Conservation (phyloP, 805 yeast genomes). For the Danielia oregonensis region DNA sequence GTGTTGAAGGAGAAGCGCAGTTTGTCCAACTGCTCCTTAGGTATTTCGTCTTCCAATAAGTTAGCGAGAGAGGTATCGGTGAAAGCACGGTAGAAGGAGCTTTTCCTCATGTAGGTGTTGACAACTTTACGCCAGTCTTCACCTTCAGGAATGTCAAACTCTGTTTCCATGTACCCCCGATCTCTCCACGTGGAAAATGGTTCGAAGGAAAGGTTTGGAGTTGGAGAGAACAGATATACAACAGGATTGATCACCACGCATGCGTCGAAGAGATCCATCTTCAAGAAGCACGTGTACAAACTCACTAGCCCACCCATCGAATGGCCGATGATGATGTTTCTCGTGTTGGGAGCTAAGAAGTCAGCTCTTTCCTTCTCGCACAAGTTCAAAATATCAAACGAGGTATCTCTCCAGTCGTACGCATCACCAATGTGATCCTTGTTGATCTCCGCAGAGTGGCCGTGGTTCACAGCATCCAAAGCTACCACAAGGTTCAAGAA, state of each 20-base stretch:
- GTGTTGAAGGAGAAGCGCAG: not conserved
- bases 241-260: slow-evolving; percentile 12
- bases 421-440: slow-evolving; percentile 6
- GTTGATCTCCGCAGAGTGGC: slow-evolving; percentile 10
- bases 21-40: not conserved
- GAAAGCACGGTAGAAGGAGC: not conserved
- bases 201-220: not conserved
- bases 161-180: slow-evolving; percentile 1
- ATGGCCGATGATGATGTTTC: slow-evolving; percentile 13
- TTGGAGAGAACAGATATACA: not conserved
- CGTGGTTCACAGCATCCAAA: slow-evolving; percentile 12
- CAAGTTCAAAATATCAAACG: slow-evolving; percentile 8
- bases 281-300: slow-evolving; percentile 3
- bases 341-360: slow-evolving; percentile 1
- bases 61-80: not conserved
- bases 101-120: not conserved
- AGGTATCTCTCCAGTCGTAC: slow-evolving; percentile 11
- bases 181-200: not conserved
- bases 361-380: slow-evolving; percentile 4
- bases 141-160: not conserved
- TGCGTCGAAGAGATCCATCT: slow-evolving; percentile 8
- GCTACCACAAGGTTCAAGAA: slow-evolving; percentile 8
- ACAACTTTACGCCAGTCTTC: not conserved
- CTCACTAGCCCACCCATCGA: slow-evolving; percentile 14
- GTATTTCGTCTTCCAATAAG: slow-evolving; percentile 1